Base-by-base conservation (phyloP, 2,329 filamentous ascomycete species). In the Fusarium sp. region DNA sequence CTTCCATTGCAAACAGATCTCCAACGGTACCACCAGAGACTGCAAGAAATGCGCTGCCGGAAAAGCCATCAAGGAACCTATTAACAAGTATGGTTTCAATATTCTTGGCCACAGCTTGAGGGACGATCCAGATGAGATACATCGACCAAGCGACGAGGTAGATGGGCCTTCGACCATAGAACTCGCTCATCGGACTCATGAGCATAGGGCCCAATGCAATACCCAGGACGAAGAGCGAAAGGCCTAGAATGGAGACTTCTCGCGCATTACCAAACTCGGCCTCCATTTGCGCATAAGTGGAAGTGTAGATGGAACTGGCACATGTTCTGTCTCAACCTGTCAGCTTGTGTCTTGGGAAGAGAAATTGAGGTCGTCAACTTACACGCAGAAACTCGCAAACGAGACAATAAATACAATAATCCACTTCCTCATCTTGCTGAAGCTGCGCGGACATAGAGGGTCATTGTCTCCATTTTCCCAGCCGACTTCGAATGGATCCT, bases 1-100 rank as follows among this genome's bases (percentile, higher is more conserved):
- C 85, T 60, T 90, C 82, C 46, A 86, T 85, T 13, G 83, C 81
- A 75, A 95, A 96, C 68, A 95, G 80, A 75, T 97, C 94, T 34
- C 93, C 92, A 17, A 97, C 92, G 0, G 93, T 97, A 14, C 94
- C 93, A 40, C 94, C 94, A 0, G 93, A 92, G 3, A 97, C 93
- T 60, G 87, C 87, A 61, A 92, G 77, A 69, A 92, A 92, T 4
- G 89, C 87, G 66, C 87, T 89, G 5, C 92, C 92, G 1, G 91
- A 84, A 34, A 94, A 82, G 5, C 92, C 92, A 73, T 91, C 87
- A 49, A 98, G 85, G 77, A 97, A 97, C 7, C 94, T 89, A 17
- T 86, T 85, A 15, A 97, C 82, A 52, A 97, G 81, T 83, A 97
- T 89, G 7, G 93, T 96, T 70, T 89, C 81, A n/a, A 94, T 92